These are phyloP conservation scores for Euclidium syriacum DNA, from an alignment of 345 rosid genomes.

Conservation along the genomic window DNA sequence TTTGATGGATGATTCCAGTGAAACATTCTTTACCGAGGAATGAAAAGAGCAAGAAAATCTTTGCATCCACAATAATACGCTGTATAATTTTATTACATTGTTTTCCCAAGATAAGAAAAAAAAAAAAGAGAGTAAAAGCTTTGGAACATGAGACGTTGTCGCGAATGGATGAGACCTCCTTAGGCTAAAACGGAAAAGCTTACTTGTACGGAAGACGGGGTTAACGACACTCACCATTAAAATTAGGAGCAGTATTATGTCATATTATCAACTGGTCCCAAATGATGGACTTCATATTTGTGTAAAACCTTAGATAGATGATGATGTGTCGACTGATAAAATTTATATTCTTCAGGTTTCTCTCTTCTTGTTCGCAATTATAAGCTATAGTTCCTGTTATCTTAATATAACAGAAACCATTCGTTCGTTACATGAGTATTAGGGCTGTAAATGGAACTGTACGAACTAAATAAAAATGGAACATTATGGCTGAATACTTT, in stretches of 20 bases:
- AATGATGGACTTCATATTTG: neutral
- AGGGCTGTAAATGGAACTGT: no score
- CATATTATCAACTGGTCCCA: neutral
- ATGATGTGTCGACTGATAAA: neutral
- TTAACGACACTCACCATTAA: neutral
- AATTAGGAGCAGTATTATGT: neutral
- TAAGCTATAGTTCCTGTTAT: neutral
- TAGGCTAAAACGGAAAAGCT: neutral
- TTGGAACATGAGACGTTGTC: neutral
- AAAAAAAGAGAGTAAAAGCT: neutral
- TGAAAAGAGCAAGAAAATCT: conserved; percentile 12
- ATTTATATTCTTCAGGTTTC: neutral
- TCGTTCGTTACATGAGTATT: no score
- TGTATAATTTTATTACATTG: conserved; percentile 8
- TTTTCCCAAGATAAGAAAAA: neutral
- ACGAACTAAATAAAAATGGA: no score
- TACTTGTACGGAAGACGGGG: neutral
- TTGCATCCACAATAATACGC: neutral
- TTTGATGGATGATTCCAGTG: conserved; percentile 52
- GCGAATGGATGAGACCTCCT: neutral
- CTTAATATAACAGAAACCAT: neutral
- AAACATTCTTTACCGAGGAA: conserved; percentile 51
- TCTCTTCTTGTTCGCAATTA: neutral
- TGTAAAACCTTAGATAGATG: neutral
- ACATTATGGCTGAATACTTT: no score